Percentiles rank a stretch among this genome's conserved stretches.
These are phyloP conservation scores for Hypholoma fasciculare DNA, from an alignment of 768 basidiomycete genomes.

Conservation along the genomic window DNA sequence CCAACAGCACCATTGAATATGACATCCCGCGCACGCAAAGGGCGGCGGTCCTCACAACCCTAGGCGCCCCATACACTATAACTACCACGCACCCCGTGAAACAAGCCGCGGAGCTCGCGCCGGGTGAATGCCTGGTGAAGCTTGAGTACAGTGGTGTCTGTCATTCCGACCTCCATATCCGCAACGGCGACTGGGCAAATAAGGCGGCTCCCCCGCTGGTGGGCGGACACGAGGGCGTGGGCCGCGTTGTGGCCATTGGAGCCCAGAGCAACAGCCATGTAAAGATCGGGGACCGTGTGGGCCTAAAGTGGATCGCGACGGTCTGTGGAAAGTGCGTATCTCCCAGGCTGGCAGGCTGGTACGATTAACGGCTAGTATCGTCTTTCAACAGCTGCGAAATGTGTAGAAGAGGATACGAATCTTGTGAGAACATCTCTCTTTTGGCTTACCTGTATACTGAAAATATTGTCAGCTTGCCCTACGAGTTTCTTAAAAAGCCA, in stretches of 20 bases:
- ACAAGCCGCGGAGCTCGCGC: slow-evolving; percentile 53
- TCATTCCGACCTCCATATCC: slow-evolving; percentile 76
- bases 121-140: slow-evolving; percentile 72
- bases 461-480: slow-evolving; percentile 39
- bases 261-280: slow-evolving; percentile 51
- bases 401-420: slow-evolving; percentile 68
- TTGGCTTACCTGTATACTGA: neutral
- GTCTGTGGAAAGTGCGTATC: slow-evolving; percentile 34
- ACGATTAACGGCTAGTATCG: neutral
- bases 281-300: slow-evolving; percentile 75
- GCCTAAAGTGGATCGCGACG: slow-evolving; percentile 68
- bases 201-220: slow-evolving; percentile 55
- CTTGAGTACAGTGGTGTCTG: slow-evolving; percentile 65
- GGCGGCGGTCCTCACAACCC: slow-evolving; percentile 35
- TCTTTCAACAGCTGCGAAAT: slow-evolving; percentile 52
- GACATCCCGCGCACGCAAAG: slow-evolving; percentile 30
- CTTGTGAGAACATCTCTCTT: slow-evolving; percentile 20
- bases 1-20: neutral
- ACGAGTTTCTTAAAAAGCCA: slow-evolving; percentile 39
- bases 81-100: slow-evolving; percentile 51
- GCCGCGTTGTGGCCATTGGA: slow-evolving; percentile 76
- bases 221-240: slow-evolving; percentile 83
- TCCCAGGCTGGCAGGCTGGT: neutral
- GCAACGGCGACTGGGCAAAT: slow-evolving; percentile 66
- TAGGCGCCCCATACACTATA: slow-evolving; percentile 29